phyloP scores from a whole-genome alignment of 495 filamentous ascomycete species.

The Hypoxylon lienhwacheense region DNA sequence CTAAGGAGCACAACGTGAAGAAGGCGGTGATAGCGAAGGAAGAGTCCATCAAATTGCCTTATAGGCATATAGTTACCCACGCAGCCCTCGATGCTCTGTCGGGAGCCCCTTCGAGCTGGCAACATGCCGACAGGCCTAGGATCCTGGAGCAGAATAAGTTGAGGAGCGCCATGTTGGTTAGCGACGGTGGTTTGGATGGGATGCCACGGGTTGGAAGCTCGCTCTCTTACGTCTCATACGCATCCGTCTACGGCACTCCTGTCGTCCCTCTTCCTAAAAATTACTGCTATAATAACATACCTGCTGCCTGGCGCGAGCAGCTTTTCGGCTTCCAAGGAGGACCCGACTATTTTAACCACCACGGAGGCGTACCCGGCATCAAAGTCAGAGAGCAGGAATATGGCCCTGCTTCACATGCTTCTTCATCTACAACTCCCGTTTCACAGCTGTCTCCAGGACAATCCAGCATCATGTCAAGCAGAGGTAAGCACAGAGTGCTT shows the following conservation, averaged over 20 bases:
- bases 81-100: constrained; percentile 59
- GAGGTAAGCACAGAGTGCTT: constrained; percentile 5
- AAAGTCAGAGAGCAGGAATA: constrained; percentile 34
- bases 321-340: constrained; percentile 15
- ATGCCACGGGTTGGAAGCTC: constrained; percentile 49
- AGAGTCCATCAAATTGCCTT: constrained; percentile 47
- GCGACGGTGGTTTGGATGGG: constrained; percentile 30
- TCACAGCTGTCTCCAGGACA: constrained; percentile 13
- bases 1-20: constrained; percentile 54
- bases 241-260: constrained; percentile 45
- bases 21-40: constrained; percentile 46
- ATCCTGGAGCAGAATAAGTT: constrained; percentile 50
- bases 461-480: constrained; percentile 23
- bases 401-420: constrained; percentile 10
- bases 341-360: constrained; percentile 16
- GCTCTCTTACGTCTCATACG: constrained; percentile 48
- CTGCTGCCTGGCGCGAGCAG: constrained; percentile 37
- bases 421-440: constrained; percentile 7
- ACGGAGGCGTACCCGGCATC: constrained; percentile 10
- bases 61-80: constrained; percentile 60
- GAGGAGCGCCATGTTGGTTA: constrained; percentile 46
- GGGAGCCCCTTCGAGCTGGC: constrained; percentile 55
- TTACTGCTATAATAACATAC: constrained; percentile 48
- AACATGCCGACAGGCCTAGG: constrained; percentile 42
- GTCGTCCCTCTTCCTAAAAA: constrained; percentile 45